Evolutionary conservation across 495 filamentous ascomycete genomes (phyloP), one percentile per base, ranked within the genome.

Genomic region (Penicillium ochrochloron): DNA sequence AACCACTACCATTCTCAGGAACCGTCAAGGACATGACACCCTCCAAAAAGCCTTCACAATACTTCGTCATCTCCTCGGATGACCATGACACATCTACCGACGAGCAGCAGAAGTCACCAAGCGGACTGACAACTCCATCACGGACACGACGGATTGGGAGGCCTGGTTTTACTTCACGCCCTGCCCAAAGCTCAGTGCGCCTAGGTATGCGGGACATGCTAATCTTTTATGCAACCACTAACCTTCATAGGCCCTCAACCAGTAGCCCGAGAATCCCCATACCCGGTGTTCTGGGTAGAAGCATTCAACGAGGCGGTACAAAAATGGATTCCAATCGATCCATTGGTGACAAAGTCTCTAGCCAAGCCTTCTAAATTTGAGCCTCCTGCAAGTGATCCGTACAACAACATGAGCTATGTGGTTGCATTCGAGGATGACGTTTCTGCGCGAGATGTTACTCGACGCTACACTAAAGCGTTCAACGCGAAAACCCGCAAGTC

Each of bases 241-340:
- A 68, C 34, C 0, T 56, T 5, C 6, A 9, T 62, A 74, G 71
- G 52, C 33, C 66, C 77, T 23, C 67, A 29, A 5, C 65, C 72
- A 21, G 39, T 50, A 5, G 60, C 64, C 6, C 70, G 72, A 23
- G 73, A 79, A 8, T 94, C 92, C 4, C 73, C 83, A 2, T 91
- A 87, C 64, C 96, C 95, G 0, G 78, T 98, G 6, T 97, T 91
- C 72, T 99, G 95, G 95, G 88, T 97, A 2, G 95, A 99, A 76
- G 89, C 91, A 3, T 92, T 96, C 69, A 91, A 97, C 69, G 80
- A 86, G 60, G 90, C 88, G 15, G 81, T 89, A 34, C 90, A 97
- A 71, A 96, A 93, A 82, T 98, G 94, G 94, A 84, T 96, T 55
- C 84, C 92, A 1, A 84, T 95, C 27, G 96, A 99, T 70, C 90